A percentile compares a stretch with the other conserved stretches of the same genome.
These are phyloP conservation scores for Rhodotorula paludigena DNA, from an alignment of 768 basidiomycete species.

Conservation along the genomic window DNA sequence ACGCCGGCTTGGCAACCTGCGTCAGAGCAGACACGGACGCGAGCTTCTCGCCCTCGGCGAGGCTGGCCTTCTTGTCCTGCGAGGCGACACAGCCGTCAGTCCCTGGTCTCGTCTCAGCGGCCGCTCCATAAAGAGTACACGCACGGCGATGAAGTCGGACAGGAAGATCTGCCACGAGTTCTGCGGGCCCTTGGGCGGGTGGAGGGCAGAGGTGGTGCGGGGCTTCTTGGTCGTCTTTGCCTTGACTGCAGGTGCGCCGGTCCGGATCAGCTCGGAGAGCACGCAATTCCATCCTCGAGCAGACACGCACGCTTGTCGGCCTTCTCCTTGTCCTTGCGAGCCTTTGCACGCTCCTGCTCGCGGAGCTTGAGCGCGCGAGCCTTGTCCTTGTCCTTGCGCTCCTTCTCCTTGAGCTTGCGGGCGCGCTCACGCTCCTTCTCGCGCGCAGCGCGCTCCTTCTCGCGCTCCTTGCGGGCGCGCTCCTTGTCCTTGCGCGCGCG, in stretches of 20 bases:
- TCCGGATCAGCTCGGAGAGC: too few species aligned
- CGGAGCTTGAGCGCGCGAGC: too few species aligned
- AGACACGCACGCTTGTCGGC: not conserved
- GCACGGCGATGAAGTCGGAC: conserved; percentile 20
- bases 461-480: conserved; percentile 10
- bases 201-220: conserved; percentile 3
- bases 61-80: conserved; percentile 12
- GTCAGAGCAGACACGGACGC: not conserved
- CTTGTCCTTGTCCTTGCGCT: conserved; percentile 26
- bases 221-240: not conserved
- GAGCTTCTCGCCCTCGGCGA: conserved; percentile 13
- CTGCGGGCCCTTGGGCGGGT: conserved; percentile 24
- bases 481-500: not conserved
- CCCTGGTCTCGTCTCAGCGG: too few species aligned
- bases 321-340: conserved; percentile 15
- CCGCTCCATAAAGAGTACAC: not conserved
- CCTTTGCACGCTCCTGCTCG: conserved; percentile 24
- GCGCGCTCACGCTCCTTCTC: conserved; percentile 5
- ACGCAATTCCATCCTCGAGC: not conserved
- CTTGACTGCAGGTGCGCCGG: not conserved
- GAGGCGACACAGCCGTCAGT: not conserved
- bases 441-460: conserved; percentile 18
- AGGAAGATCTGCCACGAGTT: conserved; percentile 33
- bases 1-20: conserved; percentile 11
- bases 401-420: not conserved